Percentiles rank a stretch among this genome's conserved stretches.
Evolutionary conservation across 1,284 basidiomycete genomes (phyloP).

Genomic region (Ustilago loliicola): DNA sequence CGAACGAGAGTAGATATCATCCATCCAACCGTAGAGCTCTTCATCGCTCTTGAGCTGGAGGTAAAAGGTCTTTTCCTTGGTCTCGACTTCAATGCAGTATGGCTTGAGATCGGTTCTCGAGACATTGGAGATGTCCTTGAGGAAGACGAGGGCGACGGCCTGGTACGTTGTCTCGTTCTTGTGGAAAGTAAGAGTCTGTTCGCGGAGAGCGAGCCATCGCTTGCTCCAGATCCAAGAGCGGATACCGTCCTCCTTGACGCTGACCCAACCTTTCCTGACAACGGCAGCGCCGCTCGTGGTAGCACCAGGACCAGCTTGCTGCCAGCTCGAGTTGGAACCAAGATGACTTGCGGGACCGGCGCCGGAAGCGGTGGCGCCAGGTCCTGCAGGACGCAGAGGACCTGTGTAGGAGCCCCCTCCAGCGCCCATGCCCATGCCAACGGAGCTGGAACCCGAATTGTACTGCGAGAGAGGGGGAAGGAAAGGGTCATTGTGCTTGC

Average conservation of each 20-base stretch:
- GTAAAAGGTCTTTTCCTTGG: slow-evolving; percentile 81
- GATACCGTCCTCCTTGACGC: slow-evolving; percentile 70
- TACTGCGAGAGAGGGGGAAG: slow-evolving; percentile 60
- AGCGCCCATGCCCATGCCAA: slow-evolving; percentile 41
- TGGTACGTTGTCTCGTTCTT: slow-evolving; percentile 85
- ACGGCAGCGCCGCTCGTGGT: slow-evolving; percentile 56
- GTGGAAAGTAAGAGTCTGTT: slow-evolving; percentile 84
- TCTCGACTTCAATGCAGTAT: slow-evolving; percentile 83
- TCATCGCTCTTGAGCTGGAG: slow-evolving; percentile 92
- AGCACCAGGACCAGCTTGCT: slow-evolving; percentile 49
- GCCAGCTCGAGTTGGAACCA: slow-evolving; percentile 41
- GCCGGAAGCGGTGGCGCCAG: slow-evolving; percentile 42
- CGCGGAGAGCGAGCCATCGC: slow-evolving; percentile 89
- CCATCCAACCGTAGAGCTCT: slow-evolving; percentile 95
- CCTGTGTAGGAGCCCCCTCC: slow-evolving; percentile 66
- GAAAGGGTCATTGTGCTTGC: slow-evolving; percentile 56
- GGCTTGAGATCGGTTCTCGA: slow-evolving; percentile 93
- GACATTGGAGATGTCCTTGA: slow-evolving; percentile 86
- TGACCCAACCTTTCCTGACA: slow-evolving; percentile 68
- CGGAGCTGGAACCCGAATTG: slow-evolving; percentile 33
- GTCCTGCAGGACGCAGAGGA: slow-evolving; percentile 60
- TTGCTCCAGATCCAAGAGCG: slow-evolving; percentile 91
- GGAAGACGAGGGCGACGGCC: slow-evolving; percentile 77
- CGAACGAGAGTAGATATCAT: slow-evolving; percentile 92
- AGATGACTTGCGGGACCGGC: slow-evolving; percentile 36